These are phyloP conservation scores for Crithidia expoeki DNA, from an alignment of 208 protist species.

Conservation along the genomic window DNA sequence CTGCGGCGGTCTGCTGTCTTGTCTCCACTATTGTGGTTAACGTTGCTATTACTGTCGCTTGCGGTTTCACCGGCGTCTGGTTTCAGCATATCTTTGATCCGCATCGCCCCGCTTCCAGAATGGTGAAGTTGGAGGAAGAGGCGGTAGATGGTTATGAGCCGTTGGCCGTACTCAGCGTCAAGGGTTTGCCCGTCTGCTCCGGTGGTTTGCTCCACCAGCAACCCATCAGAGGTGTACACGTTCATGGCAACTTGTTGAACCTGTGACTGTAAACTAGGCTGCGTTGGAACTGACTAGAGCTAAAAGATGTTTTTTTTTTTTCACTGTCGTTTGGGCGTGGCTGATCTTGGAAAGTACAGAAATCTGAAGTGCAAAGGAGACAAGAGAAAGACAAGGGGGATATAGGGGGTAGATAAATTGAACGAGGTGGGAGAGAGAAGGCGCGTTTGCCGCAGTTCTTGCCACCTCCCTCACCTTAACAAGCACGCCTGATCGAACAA, in stretches of 20 bases:
- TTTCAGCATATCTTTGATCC: conserved; percentile 28
- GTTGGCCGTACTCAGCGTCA: conserved; percentile 37
- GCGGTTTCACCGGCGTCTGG: conserved; percentile 7
- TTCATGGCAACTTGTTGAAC: conserved; percentile 17
- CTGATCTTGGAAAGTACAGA: no score
- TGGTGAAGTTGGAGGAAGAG: conserved; percentile 70
- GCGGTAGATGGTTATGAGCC: conserved; percentile 65
- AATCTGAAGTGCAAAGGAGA: no score
- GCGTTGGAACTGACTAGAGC: no score
- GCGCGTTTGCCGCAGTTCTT: no score
- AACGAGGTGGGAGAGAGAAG: not conserved
- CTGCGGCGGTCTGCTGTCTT: not conserved
- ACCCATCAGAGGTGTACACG: conserved; percentile 50
- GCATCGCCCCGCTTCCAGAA: conserved; percentile 22
- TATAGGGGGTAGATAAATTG: no score
- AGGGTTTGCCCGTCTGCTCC: not conserved
- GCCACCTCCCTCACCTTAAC: no score
- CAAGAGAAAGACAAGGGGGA: no score
- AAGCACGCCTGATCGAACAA: no score
- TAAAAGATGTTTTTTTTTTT: no score
- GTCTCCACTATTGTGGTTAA: not conserved
- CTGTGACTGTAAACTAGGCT: not conserved
- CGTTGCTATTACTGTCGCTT: not conserved
- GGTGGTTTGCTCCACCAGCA: conserved; percentile 28
- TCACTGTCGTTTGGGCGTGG: no score